Evolutionary conservation across 2,329 filamentous ascomycete species (phyloP), one percentile per base, ranked within the genome.

Genomic region (Fusarium torreyae): DNA sequence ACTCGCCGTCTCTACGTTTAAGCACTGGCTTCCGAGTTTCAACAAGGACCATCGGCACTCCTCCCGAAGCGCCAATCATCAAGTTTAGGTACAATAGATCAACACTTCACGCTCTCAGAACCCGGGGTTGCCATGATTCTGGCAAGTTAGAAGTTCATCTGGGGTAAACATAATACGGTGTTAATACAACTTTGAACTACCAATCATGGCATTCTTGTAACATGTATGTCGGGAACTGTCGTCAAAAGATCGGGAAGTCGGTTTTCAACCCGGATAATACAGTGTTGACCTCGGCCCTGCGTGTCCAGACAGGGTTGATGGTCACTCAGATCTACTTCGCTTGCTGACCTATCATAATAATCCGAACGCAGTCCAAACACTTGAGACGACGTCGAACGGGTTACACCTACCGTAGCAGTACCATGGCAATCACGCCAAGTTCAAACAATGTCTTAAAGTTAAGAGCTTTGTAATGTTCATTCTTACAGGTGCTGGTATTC

Each of bases 121-220:
- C 51, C 42, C 51, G 38, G 55, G 38, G 42, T 34, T 52, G 31
- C 56, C 56, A 64, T 55, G 33, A 44, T 63, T 53, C 39, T 57
- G 54, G 56, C 42, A 48, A 58, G 54, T 62, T 59, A 44, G 43
- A 51, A 69, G 70, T 44, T 18, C 39, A 63, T 63, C 72, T 61
- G 58, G 61, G 66, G 66, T 74, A 66, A 63, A 50, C 59, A 61
- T 62, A 65, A 56, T 74, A 72, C 66, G 72, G 72, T 70, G 70
- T 66, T 63, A 22, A 45, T 13, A 7, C 38, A 40, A 40, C 15
- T 3, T 20, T 22, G 39, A 42, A n/a, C 15, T 33, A 36, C 55
- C 15, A 57, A 57, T 57, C 46, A 48, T 17, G 43, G 44, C 44
- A 56, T 22, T 20, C 24, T 52, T 33, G 43, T 28, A 18, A 52